Percentiles rank a stretch among this genome's conserved stretches.
Conservation (phyloP, 2,329 filamentous ascomycete species). For the Fusarium sp. region DNA sequence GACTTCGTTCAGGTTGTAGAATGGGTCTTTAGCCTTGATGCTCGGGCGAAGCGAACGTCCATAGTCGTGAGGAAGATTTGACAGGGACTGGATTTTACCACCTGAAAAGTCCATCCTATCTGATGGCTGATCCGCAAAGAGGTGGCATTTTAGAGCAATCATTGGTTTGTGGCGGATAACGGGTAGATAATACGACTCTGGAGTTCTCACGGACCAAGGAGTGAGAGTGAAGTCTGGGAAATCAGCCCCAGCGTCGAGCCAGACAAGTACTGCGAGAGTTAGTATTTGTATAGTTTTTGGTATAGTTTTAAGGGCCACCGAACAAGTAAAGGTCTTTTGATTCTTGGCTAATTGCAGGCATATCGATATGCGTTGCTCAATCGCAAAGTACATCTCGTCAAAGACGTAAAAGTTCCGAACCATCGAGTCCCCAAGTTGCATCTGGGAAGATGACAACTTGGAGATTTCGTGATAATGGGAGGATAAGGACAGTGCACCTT, state of each 20-base stretch:
- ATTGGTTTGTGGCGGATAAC: neutral
- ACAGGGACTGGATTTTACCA: neutral
- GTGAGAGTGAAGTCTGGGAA: neutral
- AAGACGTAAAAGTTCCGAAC: neutral
- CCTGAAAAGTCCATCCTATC: neutral
- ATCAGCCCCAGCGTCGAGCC: neutral
- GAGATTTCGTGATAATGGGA: neutral
- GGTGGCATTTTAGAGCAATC: neutral
- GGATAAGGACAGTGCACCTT: neutral
- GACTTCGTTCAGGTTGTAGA: neutral
- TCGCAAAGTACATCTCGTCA: neutral
- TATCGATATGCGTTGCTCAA: neutral
- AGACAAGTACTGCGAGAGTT: neutral
- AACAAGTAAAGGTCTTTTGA: neutral
- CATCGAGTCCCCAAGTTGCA: neutral
- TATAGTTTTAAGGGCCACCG: neutral
- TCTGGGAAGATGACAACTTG: neutral
- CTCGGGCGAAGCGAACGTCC: neutral
- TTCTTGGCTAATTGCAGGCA: neutral
- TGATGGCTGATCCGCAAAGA: neutral
- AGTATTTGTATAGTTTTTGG: neutral
- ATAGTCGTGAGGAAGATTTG: neutral
- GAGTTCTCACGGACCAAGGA: neutral
- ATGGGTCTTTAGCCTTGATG: neutral
- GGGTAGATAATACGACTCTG: neutral